Evolutionary conservation across 257 asterid species (phyloP).

Genomic region (Solanum chaucha): DNA sequence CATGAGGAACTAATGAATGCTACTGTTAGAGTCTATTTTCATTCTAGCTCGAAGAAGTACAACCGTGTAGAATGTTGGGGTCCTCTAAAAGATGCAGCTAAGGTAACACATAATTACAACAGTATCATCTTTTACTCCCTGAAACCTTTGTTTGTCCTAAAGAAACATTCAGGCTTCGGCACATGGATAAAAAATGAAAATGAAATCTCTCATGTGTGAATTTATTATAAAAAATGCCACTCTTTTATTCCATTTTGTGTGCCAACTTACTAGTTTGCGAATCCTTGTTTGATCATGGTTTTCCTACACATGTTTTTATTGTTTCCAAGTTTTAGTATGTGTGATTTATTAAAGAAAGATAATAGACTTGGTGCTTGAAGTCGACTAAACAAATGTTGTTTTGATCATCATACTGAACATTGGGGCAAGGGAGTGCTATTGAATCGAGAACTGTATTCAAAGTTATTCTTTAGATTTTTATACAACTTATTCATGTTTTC

Average conservation of each 20-base stretch:
- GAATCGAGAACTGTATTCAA: not conserved
- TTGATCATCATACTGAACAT: not conserved
- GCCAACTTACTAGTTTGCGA: not conserved
- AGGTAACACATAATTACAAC: constrained; percentile 22
- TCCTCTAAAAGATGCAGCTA: constrained; percentile 67
- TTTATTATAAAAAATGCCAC: not conserved
- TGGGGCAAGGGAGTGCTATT: not conserved
- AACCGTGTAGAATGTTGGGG: constrained; percentile 90
- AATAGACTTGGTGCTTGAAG: not conserved
- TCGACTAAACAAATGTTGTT: not conserved
- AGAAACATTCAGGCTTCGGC: not conserved
- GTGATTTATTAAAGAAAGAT: not conserved
- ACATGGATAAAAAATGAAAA: not conserved
- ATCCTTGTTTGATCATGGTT: not conserved
- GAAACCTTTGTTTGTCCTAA: not conserved
- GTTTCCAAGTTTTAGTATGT: not conserved
- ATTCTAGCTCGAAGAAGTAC: constrained; percentile 70
- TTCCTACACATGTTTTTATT: not conserved
- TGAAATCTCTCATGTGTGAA: not conserved
- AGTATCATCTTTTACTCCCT: not conserved
- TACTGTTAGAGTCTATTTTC: constrained; percentile 68
- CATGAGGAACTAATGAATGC: constrained; percentile 66
- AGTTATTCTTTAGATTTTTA: not conserved
- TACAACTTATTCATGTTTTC: not conserved
- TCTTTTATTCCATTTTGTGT: not conserved